Evolutionary conservation across 768 basidiomycete species (phyloP), one percentile per base, ranked within the genome.

Genomic region (Lentinula lateritia): DNA sequence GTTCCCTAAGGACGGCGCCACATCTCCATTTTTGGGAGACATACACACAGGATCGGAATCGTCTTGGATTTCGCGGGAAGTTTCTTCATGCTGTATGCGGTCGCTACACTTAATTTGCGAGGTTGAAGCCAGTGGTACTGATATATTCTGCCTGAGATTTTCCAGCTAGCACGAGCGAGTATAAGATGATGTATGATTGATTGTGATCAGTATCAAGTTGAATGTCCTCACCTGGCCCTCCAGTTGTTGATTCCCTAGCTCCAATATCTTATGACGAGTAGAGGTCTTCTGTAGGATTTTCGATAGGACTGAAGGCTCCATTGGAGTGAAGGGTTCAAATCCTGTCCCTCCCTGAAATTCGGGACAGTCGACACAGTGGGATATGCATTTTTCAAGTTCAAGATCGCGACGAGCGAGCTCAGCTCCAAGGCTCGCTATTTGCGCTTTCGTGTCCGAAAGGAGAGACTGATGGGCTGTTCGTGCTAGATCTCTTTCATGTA

Each of bases 341-440:
- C 63, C 52, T 8, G 59, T 57, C 48, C 15, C 13, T 52, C 52
- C 57, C 56, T 62, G 28, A 63, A 43, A 62, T 55, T 39, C 62
- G 15, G 65, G 56, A 28, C 41, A 39, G 8, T 59, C 32, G 15
- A 39, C 15, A 38, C 32, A 56, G 45, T 63, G 62, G 36, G 64
- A 61, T 15, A 75, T 62, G 60, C 69, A 73, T 2, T 66, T 66
- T 64, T 83, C 82, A 5, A 87, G 72, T 64, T 86, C 82, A 0
- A 78, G 78, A 50, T 87, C 86, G n/a, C 84, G 75, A 5, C 80
- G 77, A 0, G 84, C 82, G 5, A 88, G 68, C 68, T 80, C 79
- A 0, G 85, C 84, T 61, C 81, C 77, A 2, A 88, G 74, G 16
- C 72, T 70, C 5, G 75, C 68, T 23, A 83, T 75, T 52, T 78